Conservation (phyloP, 2,329 filamentous ascomycete species). For the Aspergillaceae sp. region DNA sequence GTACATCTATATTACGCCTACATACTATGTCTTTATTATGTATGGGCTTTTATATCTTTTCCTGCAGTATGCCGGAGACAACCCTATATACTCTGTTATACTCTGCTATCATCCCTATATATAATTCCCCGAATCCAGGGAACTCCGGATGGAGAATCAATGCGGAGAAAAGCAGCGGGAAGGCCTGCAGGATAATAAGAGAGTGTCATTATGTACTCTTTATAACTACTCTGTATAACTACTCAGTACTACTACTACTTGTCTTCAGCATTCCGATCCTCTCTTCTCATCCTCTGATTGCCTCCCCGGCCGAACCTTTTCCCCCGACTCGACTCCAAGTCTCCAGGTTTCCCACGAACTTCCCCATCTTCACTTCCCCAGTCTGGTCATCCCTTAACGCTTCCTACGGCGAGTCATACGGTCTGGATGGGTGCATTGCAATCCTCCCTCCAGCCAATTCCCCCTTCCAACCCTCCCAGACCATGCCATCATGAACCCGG, state of each 20-base stretch:
- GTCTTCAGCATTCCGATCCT: no score
- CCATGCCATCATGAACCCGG: constrained; percentile 19
- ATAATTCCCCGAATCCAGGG: neutral
- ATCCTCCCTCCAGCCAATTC: neutral
- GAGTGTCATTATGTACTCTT: neutral
- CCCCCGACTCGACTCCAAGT: neutral
- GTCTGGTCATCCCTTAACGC: neutral
- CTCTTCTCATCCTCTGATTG: neutral
- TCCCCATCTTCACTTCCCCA: no score
- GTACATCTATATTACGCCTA: no score
- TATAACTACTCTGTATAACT: no score
- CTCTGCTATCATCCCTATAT: no score
- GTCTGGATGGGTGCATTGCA: neutral
- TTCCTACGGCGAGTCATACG: neutral
- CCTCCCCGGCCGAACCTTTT: neutral
- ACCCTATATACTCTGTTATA: no score
- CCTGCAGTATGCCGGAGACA: no score
- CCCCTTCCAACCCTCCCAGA: neutral
- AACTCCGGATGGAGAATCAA: neutral
- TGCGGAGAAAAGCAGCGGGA: neutral
- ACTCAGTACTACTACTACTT: no score
- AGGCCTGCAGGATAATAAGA: neutral
- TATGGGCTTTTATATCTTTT: no score
- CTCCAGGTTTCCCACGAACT: no score
- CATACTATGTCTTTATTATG: no score